phyloP scores from a whole-genome alignment of 2,329 filamentous ascomycete genomes.

The Dothistroma septosporum region DNA sequence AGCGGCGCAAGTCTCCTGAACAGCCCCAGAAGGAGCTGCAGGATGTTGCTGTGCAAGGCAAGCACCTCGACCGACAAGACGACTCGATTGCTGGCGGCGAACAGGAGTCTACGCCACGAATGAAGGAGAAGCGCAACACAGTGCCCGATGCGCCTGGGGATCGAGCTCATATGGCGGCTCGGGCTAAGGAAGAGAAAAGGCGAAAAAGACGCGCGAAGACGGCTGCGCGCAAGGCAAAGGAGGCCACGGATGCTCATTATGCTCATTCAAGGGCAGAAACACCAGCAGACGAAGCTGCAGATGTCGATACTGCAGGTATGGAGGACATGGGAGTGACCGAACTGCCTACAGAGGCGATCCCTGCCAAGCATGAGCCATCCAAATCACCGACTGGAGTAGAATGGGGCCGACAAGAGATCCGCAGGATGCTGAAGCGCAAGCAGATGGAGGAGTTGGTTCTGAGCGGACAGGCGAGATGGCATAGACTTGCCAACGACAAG shows the following conservation, averaged over 20 bases:
- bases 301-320: neutral
- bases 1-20: slow-evolving; percentile 3
- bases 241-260: neutral
- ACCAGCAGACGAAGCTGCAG: neutral
- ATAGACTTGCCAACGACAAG: slow-evolving; percentile 4
- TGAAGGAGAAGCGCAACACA: slow-evolving; percentile 1
- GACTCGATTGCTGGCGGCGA: neutral
- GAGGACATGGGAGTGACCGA: neutral
- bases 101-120: neutral
- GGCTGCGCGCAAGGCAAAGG: neutral
- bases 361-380: neutral
- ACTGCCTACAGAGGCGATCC: neutral
- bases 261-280: neutral
- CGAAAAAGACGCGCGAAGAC: neutral
- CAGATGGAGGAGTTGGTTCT: slow-evolving; percentile 8
- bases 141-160: neutral
- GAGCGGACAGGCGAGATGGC: neutral
- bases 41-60: neutral
- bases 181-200: neutral
- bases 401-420: slow-evolving; percentile 1
- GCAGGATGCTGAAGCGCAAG: slow-evolving; percentile 4
- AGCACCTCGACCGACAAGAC: slow-evolving; percentile 9
- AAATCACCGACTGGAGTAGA: neutral
- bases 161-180: neutral
- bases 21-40: neutral